Percentiles rank a stretch among this genome's conserved stretches.
Conservation (phyloP, 306 rosid species). For the Alnus rubra region DNA sequence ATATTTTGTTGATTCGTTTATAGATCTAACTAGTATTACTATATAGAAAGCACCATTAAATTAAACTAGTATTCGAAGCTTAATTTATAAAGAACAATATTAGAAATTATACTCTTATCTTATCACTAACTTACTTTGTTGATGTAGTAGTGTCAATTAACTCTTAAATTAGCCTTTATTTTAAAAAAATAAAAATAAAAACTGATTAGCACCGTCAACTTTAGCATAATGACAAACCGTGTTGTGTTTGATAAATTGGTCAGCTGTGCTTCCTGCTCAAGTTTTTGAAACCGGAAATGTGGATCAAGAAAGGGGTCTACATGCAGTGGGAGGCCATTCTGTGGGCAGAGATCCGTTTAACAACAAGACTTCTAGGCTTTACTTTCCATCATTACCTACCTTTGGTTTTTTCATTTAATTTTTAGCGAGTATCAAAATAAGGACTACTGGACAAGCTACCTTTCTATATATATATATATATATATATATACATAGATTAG, state of each 20-base stretch:
- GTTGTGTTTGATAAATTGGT: not conserved
- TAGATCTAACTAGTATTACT: not conserved
- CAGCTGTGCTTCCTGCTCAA: not conserved
- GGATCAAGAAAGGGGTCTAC: no score
- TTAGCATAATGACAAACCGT: not conserved
- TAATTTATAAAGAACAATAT: not conserved
- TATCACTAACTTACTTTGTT: no score
- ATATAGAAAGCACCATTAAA: not conserved
- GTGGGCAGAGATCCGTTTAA: not conserved
- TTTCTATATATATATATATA: not conserved
- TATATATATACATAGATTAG: no score
- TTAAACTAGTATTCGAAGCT: not conserved
- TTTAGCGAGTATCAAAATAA: not conserved
- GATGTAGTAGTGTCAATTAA: no score
- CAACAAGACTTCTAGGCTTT: slow-evolving; percentile 22
- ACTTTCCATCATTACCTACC: slow-evolving; percentile 26
- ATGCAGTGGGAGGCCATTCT: no score
- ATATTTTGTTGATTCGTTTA: slow-evolving; percentile 5
- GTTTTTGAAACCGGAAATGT: not conserved
- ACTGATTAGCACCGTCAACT: no score
- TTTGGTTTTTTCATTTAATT: not conserved
- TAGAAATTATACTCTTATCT: no score
- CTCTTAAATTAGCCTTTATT: no score
- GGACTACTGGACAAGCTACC: slow-evolving; percentile 5
- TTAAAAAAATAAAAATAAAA: no score